Conservation (phyloP, 345 rosid genomes). For the Diplotaxis tenuifolia region DNA sequence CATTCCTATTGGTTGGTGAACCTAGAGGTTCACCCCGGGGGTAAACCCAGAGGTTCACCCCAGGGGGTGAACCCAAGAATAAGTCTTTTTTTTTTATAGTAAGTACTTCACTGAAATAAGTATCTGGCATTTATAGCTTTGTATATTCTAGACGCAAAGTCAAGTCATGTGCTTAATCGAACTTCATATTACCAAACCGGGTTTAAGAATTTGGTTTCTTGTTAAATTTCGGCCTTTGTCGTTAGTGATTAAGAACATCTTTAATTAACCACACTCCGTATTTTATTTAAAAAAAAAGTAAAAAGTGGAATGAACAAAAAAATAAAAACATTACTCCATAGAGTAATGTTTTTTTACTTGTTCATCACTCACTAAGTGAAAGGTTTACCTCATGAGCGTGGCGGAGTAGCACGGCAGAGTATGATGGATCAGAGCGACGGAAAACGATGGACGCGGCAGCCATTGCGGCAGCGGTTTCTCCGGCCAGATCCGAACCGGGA, state of each 20-base stretch:
- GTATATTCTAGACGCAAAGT: background rate
- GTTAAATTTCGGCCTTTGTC: background rate
- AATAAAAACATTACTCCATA: too few species aligned
- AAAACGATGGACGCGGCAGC: constrained; percentile 94
- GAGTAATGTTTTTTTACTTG: too few species aligned
- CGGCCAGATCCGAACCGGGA: constrained; percentile 96
- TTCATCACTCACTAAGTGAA: too few species aligned
- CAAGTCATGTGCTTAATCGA: background rate
- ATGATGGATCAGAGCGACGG: constrained; percentile 59
- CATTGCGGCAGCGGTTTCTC: constrained; percentile 96
- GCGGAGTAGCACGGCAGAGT: constrained; percentile 61
- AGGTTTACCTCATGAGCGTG: constrained; percentile 70
- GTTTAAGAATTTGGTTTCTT: background rate
- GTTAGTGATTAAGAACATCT: constrained; percentile 10
- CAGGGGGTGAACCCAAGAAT: too few species aligned
- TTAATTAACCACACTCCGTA: too few species aligned
- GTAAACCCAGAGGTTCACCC: too few species aligned
- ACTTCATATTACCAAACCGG: background rate
- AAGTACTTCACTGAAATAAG: background rate
- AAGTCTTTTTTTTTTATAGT: too few species aligned
- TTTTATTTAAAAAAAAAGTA: too few species aligned
- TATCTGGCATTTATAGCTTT: background rate
- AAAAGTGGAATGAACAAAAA: too few species aligned
- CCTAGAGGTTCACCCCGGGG: too few species aligned
- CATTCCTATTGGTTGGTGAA: too few species aligned